Base-by-base conservation (phyloP, 805 yeast genomes). In the Yamadazyma ubonensis region DNA sequence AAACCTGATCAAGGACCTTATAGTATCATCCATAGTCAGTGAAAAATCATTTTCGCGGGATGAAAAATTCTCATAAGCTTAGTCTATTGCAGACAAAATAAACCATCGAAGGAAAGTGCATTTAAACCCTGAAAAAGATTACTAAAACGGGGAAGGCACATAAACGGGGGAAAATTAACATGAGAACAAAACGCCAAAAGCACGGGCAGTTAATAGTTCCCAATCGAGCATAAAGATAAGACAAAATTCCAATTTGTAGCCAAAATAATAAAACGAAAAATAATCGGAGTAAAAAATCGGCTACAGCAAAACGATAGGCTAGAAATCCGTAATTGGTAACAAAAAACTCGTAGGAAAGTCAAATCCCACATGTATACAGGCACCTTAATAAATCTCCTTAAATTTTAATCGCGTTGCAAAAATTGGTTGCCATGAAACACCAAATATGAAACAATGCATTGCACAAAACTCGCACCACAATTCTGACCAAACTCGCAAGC, bases 1-100 rank as follows among this genome's bases (percentile, higher is more conserved):
- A 50, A 83, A 81, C 43, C 95, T 76, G 39, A 91, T 67, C 46
- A 91, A 71, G 29, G 73, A 63, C 43, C 71, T 66, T 30, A 76
- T 61, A 25, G 72, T 66, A 43, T 64, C 71, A 49, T 70, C 73
- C 69, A 70, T 69, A 18, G 11, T 33, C 2, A 3, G 4, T 23
- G 26, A 6, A 23, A 4, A 23, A n/a, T n/a, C n/a, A n/a, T n/a
- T n/a, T n/a, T n/a, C n/a, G n/a, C n/a, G n/a, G n/a, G n/a, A n/a
- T n/a, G n/a, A n/a, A n/a, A n/a, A n/a, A n/a, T n/a, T n/a, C n/a
- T n/a, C n/a, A n/a, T n/a, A n/a, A n/a, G 7, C 3, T 6, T 3
- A 23, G 26, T 9, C 9, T 23, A 23, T 23, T 23, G 23, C 9
- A 6, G 9, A 23, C 12, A 23, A 12, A 23, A 23, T 23, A 23